A percentile compares a stretch with the other conserved stretches of the same genome.
Evolutionary conservation across 768 basidiomycete species (phyloP).

Genomic region (Leccinum sublutescens): DNA sequence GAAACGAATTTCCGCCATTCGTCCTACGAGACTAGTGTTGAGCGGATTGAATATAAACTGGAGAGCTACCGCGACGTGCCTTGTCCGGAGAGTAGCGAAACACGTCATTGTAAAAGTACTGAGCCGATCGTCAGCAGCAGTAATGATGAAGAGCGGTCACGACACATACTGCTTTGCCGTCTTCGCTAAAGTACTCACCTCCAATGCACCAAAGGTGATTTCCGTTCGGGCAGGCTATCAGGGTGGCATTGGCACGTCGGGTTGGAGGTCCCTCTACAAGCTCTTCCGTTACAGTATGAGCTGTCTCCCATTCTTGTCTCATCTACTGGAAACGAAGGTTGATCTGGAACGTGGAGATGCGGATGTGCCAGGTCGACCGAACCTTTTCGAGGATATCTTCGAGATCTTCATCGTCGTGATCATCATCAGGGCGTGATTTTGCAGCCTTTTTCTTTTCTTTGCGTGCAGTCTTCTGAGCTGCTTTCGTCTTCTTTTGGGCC

Average conservation of each 20-base stretch:
- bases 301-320: slow-evolving; percentile 78
- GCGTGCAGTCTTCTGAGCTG: slow-evolving; percentile 62
- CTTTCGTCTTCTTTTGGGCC: slow-evolving; percentile 66
- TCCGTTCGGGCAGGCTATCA: slow-evolving; percentile 77
- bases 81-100: slow-evolving; percentile 86
- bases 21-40: slow-evolving; percentile 41
- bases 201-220: slow-evolving; percentile 84
- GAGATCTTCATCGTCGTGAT: slow-evolving; percentile 73
- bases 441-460: slow-evolving; percentile 64
- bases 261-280: slow-evolving; percentile 80
- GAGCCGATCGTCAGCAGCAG: neutral
- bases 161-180: slow-evolving; percentile 65
- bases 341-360: neutral
- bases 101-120: slow-evolving; percentile 88
- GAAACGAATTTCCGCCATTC: slow-evolving; percentile 90
- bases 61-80: slow-evolving; percentile 31
- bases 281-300: slow-evolving; percentile 84
- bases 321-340: slow-evolving; percentile 50
- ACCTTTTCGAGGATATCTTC: slow-evolving; percentile 84
- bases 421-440: slow-evolving; percentile 42
- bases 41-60: neutral
- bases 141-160: neutral
- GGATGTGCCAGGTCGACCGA: slow-evolving; percentile 1
- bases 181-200: slow-evolving; percentile 86
- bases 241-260: slow-evolving; percentile 77